Evolutionary conservation across 805 yeast species (phyloP).

Genomic region (Kluyveromyces nonfermentans): DNA sequence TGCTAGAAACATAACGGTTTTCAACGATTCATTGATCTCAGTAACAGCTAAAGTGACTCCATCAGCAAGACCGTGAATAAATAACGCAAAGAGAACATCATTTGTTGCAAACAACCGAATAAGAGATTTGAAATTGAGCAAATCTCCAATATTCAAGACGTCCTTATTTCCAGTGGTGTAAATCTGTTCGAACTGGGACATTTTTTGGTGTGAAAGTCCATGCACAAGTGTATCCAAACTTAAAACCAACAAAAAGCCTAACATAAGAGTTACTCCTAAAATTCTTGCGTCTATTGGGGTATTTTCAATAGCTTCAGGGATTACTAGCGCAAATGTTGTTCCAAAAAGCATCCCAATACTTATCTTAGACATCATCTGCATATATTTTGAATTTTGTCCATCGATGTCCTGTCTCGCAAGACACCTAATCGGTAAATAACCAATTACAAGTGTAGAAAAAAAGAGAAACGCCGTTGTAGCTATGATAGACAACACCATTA

Average conservation of each 20-base stretch:
- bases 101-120: conserved; percentile 30
- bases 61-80: conserved; percentile 53
- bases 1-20: conserved; percentile 41
- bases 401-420: conserved; percentile 7
- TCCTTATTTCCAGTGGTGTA: not conserved
- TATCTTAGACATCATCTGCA: conserved; percentile 36
- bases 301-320: conserved; percentile 49
- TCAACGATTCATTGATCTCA: conserved; percentile 30
- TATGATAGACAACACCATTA: conserved; percentile 1
- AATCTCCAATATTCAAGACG: conserved; percentile 9
- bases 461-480: conserved; percentile 13
- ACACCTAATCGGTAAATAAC: conserved; percentile 21
- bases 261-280: conserved; percentile 39
- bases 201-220: not conserved
- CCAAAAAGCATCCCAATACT: conserved; percentile 50
- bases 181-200: not conserved
- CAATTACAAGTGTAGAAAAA: conserved; percentile 22
- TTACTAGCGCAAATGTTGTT: conserved; percentile 42
- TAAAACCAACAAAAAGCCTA: conserved; percentile 43
- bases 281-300: conserved; percentile 27
- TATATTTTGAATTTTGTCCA: conserved; percentile 10
- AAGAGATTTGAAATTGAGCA: conserved; percentile 17
- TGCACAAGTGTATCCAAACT: conserved; percentile 33
- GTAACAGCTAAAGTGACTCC: conserved; percentile 58
- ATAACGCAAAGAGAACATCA: conserved; percentile 46